phyloP scores from a whole-genome alignment of 2,329 filamentous ascomycete genomes.

The Fusarium nematophilum region DNA sequence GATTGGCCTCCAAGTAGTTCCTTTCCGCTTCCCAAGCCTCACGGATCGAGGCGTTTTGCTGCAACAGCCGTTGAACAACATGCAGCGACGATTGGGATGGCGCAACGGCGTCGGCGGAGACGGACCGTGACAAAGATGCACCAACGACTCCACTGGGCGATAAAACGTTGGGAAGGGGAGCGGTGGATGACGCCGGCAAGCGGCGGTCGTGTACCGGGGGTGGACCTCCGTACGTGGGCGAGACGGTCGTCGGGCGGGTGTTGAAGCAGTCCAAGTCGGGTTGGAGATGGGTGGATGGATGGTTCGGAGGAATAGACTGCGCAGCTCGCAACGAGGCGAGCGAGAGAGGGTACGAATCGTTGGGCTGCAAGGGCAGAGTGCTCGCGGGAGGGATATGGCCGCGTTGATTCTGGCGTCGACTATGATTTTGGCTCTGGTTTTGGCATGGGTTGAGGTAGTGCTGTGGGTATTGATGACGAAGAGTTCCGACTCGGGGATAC shows the following conservation, averaged over 20 bases:
- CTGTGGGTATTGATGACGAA: constrained; percentile 39
- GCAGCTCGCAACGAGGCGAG: constrained; percentile 41
- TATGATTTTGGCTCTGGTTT: constrained; percentile 30
- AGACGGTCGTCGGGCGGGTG: constrained; percentile 25
- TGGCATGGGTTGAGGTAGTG: constrained; percentile 35
- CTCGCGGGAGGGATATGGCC: constrained; percentile 41
- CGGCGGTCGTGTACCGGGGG: constrained; percentile 23
- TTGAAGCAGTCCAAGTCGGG: constrained; percentile 24
- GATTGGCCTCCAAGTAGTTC: constrained; percentile 64
- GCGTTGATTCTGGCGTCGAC: constrained; percentile 26
- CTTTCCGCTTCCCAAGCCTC: constrained; percentile 67
- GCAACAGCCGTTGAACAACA: constrained; percentile 54
- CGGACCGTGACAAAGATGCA: constrained; percentile 43
- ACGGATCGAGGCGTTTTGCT: constrained; percentile 56
- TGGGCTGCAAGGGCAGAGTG: constrained; percentile 31
- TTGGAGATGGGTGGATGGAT: constrained; percentile 29
- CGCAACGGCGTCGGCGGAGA: constrained; percentile 46
- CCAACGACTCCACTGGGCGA: constrained; percentile 33
- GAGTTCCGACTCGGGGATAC: constrained; percentile 31
- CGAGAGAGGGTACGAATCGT: constrained; percentile 36
- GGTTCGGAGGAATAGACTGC: constrained; percentile 29
- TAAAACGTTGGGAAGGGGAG: constrained; percentile 36
- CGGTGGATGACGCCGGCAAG: constrained; percentile 35
- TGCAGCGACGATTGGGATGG: constrained; percentile 49
- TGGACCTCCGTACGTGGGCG: constrained; percentile 32